These are phyloP conservation scores for Candida sithepensis DNA, from an alignment of 805 yeast species.

Conservation along the genomic window DNA sequence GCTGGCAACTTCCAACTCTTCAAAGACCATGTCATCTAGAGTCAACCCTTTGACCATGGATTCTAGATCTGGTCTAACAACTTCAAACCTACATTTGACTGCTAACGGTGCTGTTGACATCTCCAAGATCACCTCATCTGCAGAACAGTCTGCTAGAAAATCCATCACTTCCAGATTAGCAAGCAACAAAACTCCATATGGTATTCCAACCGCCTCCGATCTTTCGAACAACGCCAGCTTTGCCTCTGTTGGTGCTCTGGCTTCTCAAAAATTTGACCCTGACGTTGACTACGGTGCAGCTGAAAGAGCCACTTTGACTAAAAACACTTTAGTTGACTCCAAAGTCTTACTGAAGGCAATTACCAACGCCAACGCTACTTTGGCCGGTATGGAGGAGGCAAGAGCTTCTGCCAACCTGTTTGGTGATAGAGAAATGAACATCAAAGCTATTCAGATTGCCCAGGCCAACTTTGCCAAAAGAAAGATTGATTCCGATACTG, in stretches of 20 bases:
- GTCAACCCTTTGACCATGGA: slow-evolving; percentile 38
- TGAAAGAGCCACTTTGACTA: slow-evolving; percentile 36
- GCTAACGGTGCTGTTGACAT: slow-evolving; percentile 47
- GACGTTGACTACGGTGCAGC: slow-evolving; percentile 41
- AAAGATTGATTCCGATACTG: slow-evolving; percentile 34
- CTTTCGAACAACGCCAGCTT: slow-evolving; percentile 39
- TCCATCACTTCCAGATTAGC: slow-evolving; percentile 28
- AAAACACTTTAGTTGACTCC: slow-evolving; percentile 37
- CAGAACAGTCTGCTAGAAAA: slow-evolving; percentile 37
- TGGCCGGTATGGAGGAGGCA: slow-evolving; percentile 25
- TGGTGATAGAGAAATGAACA: slow-evolving; percentile 41
- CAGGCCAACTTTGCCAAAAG: slow-evolving; percentile 63
- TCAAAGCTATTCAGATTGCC: slow-evolving; percentile 74
- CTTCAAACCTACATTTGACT: slow-evolving; percentile 27
- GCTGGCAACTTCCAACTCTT: slow-evolving; percentile 36
- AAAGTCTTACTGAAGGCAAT: slow-evolving; percentile 50
- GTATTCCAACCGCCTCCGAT: slow-evolving; percentile 41
- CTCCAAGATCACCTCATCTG: slow-evolving; percentile 47
- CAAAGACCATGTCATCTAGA: slow-evolving; percentile 43
- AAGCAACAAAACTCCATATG: slow-evolving; percentile 21
- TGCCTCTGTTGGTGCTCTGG: slow-evolving; percentile 58
- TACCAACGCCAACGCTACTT: slow-evolving; percentile 40
- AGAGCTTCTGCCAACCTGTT: slow-evolving; percentile 23
- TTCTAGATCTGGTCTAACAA: slow-evolving; percentile 30
- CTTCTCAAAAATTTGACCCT: slow-evolving; percentile 40